A percentile compares a stretch with the other conserved stretches of the same genome.
phyloP scores from a whole-genome alignment of 2,329 filamentous ascomycete species.

The Apiospora kogelbergensis region DNA sequence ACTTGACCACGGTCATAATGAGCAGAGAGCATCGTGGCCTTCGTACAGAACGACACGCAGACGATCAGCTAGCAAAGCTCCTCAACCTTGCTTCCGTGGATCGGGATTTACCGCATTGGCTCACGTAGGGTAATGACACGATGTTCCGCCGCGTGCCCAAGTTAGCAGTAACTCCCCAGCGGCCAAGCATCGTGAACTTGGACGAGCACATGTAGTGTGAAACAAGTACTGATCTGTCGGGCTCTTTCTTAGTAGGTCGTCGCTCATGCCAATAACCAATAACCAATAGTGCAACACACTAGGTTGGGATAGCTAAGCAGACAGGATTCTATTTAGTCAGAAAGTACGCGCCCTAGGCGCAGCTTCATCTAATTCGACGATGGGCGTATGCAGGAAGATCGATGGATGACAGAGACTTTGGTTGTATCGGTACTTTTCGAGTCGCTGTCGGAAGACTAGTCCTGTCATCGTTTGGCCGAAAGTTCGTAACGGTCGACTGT shows the following conservation, averaged over 20 bases:
- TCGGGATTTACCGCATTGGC: not conserved
- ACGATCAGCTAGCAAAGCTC: not conserved
- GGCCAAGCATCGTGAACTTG: not conserved
- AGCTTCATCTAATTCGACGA: not conserved
- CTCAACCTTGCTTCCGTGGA: not conserved
- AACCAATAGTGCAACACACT: not conserved
- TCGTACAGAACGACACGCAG: not conserved
- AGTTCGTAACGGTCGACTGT: not conserved
- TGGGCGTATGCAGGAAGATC: not conserved
- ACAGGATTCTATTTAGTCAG: not conserved
- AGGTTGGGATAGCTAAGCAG: not conserved
- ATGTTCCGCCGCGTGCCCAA: not conserved
- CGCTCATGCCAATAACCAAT: constrained; percentile 1
- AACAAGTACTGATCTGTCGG: not conserved
- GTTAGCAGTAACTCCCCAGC: not conserved
- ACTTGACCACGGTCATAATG: not conserved
- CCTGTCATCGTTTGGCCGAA: not conserved
- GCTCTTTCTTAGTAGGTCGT: not conserved
- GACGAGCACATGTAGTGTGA: not conserved
- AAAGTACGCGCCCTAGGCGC: constrained; percentile 2
- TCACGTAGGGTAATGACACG: not conserved
- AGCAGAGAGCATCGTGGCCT: not conserved
- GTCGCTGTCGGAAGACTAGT: not conserved
- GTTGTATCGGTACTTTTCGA: not conserved
- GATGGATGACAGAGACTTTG: not conserved